Percentiles rank a stretch among this genome's conserved stretches.
These are phyloP conservation scores for Kwoniella sp. DNA, from an alignment of 768 basidiomycete genomes.

Conservation along the genomic window DNA sequence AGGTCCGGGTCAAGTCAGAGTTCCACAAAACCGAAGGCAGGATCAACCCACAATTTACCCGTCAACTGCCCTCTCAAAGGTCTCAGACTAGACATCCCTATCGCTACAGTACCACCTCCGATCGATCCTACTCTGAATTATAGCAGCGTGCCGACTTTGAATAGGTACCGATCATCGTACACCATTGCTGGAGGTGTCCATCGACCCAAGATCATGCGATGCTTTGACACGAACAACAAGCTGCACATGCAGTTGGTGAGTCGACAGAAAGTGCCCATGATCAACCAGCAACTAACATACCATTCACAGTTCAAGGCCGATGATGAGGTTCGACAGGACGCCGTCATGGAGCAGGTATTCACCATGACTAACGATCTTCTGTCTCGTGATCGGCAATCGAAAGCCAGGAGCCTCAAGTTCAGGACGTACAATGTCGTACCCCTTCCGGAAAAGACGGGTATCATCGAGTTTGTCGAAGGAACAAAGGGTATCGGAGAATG, in stretches of 20 bases:
- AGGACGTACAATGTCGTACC: conserved; percentile 87
- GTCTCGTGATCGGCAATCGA: conserved; percentile 67
- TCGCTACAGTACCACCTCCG: conserved; percentile 67
- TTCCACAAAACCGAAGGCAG: conserved; percentile 8
- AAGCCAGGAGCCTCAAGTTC: conserved; percentile 65
- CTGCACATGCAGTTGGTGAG: conserved; percentile 75
- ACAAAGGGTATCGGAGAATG: conserved; percentile 64
- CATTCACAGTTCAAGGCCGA: conserved; percentile 76
- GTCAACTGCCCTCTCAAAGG: conserved; percentile 50
- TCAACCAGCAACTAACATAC: too few species aligned
- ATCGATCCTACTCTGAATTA: conserved; percentile 70
- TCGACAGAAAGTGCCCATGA: too few species aligned
- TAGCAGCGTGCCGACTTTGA: conserved; percentile 64
- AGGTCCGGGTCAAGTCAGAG: conserved; percentile 4
- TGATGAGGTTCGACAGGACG: conserved; percentile 93
- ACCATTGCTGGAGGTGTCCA: conserved; percentile 71
- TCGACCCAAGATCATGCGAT: conserved; percentile 72
- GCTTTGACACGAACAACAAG: conserved; percentile 63
- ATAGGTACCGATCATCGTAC: conserved; percentile 60
- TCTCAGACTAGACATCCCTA: conserved; percentile 68
- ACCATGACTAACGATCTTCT: conserved; percentile 78
- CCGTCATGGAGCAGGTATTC: conserved; percentile 98
- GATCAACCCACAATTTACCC: conserved; percentile 9
- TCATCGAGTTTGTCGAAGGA: conserved; percentile 85
- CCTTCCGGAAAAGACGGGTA: conserved; percentile 69